A percentile compares a stretch with the other conserved stretches of the same genome.
Conservation (phyloP, 352 stramenopile genomes). For the Phytophthora foliorum region DNA sequence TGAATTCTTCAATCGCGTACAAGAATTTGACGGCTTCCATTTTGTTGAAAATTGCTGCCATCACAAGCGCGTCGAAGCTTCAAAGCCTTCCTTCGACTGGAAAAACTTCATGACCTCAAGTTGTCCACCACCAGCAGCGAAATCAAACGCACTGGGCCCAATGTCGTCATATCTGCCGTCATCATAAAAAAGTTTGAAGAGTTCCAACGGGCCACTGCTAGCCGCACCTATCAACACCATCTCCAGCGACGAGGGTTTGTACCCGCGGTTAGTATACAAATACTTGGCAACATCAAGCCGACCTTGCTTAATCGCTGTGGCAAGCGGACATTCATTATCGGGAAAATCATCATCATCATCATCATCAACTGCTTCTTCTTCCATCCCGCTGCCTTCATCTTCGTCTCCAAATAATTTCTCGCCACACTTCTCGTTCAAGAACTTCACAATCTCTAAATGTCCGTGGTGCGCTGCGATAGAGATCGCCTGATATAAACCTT, state of each 20-base stretch:
- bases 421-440: constrained; percentile 1
- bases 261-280: constrained; percentile 2
- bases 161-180: not conserved
- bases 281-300: not conserved
- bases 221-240: not conserved
- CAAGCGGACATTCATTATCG: not conserved
- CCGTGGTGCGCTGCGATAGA: not conserved
- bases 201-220: not conserved
- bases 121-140: constrained; percentile 4
- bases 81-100: not conserved
- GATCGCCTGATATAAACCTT: not conserved
- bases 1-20: not conserved
- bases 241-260: constrained; percentile 1
- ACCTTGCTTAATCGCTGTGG: not conserved
- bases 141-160: not conserved
- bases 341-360: not conserved
- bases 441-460: not conserved
- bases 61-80: not conserved
- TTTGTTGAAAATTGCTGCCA: not conserved
- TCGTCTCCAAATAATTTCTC: not conserved
- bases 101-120: constrained; percentile 11
- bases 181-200: constrained; percentile 1
- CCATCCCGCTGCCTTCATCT: not conserved
- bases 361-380: not conserved
- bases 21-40: not conserved